Conservation (phyloP, 805 yeast genomes). For the Myxozyma neotropica region DNA sequence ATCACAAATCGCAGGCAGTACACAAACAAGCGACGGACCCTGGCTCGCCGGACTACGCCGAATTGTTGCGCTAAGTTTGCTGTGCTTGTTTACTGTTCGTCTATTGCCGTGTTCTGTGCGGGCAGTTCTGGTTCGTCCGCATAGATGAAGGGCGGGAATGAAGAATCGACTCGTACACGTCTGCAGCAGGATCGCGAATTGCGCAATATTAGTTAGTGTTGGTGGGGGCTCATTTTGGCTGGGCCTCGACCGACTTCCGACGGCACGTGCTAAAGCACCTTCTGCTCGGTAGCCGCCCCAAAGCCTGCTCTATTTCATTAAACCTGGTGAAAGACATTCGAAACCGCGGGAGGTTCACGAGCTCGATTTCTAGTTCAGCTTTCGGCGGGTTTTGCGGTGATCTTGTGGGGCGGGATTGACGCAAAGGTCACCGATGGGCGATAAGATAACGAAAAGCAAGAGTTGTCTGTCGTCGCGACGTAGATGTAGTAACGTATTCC, state of each 20-base stretch:
- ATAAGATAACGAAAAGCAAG: neutral
- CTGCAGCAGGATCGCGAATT: neutral
- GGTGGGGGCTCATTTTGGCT: neutral
- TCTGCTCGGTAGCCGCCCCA: neutral
- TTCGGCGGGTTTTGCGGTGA: too few relatives aligned
- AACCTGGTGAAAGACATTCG: too few relatives aligned
- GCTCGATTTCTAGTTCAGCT: too few relatives aligned
- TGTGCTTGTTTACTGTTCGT: neutral
- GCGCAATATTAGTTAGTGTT: neutral
- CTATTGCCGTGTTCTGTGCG: too few relatives aligned
- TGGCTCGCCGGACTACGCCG: neutral
- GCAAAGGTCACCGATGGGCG: neutral
- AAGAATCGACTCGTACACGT: neutral
- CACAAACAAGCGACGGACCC: neutral
- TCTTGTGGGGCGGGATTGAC: neutral
- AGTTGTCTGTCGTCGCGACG: too few relatives aligned
- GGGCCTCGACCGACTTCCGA: constrained; percentile 9
- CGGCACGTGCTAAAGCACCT: neutral
- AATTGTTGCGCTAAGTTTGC: too few relatives aligned
- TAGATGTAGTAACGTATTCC: too few relatives aligned
- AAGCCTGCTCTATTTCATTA: too few relatives aligned
- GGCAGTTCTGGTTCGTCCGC: neutral
- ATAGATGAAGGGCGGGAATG: too few relatives aligned
- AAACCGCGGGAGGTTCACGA: too few relatives aligned
- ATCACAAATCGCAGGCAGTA: constrained; percentile 1